A percentile compares a stretch with the other conserved stretches of the same genome.
Conservation (phyloP, 2,329 filamentous ascomycete species). For the Microcyclospora tardicrescens region DNA sequence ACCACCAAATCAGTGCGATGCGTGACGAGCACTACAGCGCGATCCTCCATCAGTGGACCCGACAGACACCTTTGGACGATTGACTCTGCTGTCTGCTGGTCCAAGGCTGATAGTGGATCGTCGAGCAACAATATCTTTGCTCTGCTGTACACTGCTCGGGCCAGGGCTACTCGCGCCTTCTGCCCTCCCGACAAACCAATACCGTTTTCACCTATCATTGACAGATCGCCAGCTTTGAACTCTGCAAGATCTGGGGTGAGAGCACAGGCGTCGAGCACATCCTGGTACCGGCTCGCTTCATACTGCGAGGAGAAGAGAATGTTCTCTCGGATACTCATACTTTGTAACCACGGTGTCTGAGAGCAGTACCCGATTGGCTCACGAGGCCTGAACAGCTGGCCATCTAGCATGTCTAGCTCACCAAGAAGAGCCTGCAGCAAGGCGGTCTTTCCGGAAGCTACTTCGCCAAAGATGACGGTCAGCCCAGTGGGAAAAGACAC, state of each 20-base stretch:
- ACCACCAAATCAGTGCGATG: conserved; percentile 59
- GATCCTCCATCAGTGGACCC: conserved; percentile 40
- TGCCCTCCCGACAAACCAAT: conserved; percentile 37
- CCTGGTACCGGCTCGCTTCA: conserved; percentile 54
- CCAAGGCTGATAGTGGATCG: conserved; percentile 35
- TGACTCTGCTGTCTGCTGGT: conserved; percentile 49
- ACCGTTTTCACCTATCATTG: conserved; percentile 34
- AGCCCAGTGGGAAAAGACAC: conserved; percentile 44
- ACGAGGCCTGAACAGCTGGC: conserved; percentile 39
- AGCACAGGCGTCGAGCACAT: conserved; percentile 54
- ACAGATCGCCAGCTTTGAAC: conserved; percentile 52
- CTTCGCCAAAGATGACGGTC: conserved; percentile 50
- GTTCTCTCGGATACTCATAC: conserved; percentile 57
- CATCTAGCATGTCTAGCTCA: conserved; percentile 42
- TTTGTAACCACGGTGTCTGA: conserved; percentile 56
- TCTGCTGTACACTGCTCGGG: conserved; percentile 34
- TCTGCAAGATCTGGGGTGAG: conserved; percentile 48
- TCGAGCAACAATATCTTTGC: conserved; percentile 35
- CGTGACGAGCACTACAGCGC: conserved; percentile 48
- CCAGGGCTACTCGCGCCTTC: conserved; percentile 34
- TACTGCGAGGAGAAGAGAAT: conserved; percentile 53
- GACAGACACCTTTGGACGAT: conserved; percentile 46
- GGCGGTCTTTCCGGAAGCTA: conserved; percentile 51
- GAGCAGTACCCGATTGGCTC: conserved; percentile 51
- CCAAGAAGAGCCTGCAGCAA: conserved; percentile 46